A percentile compares a stretch with the other conserved stretches of the same genome.
These are phyloP conservation scores for Skeletonema marinoi DNA, from an alignment of 108 stramenopile species.

Conservation along the genomic window DNA sequence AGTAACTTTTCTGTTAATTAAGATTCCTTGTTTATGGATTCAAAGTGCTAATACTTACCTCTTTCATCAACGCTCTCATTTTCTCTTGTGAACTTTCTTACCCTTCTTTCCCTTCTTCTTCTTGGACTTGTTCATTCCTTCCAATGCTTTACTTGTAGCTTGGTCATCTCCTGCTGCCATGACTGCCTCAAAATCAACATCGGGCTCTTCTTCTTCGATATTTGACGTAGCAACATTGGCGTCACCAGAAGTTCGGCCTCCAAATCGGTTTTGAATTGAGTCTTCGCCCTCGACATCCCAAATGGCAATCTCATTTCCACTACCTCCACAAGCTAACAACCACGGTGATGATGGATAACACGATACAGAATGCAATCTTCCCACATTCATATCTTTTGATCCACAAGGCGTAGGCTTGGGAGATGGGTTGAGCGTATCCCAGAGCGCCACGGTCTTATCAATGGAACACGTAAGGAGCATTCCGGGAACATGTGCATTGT, in stretches of 20 bases:
- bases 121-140: constrained; percentile 69
- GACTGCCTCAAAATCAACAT: constrained; percentile 81
- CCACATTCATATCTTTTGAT: constrained; percentile 88
- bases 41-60: not conserved
- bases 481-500: constrained; percentile 77
- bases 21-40: not conserved
- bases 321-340: constrained; percentile 90
- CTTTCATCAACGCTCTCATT: not conserved
- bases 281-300: constrained; percentile 91
- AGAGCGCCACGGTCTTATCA: constrained; percentile 93
- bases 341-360: constrained; percentile 90
- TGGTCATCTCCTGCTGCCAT: constrained; percentile 53
- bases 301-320: constrained; percentile 87
- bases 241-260: constrained; percentile 37
- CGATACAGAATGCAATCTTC: constrained; percentile 81
- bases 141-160: constrained; percentile 33
- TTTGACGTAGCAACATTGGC: constrained; percentile 11
- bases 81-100: constrained; percentile 62
- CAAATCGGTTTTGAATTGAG: constrained; percentile 75
- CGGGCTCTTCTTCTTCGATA: constrained; percentile 37
- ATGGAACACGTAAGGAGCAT: constrained; percentile 88
- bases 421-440: constrained; percentile 78
- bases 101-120: constrained; percentile 62
- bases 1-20: not conserved
- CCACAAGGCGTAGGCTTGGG: constrained; percentile 66